A percentile compares a stretch with the other conserved stretches of the same genome.
phyloP scores from a whole-genome alignment of 177 flowering plant species.

The Vitis hybrid region DNA sequence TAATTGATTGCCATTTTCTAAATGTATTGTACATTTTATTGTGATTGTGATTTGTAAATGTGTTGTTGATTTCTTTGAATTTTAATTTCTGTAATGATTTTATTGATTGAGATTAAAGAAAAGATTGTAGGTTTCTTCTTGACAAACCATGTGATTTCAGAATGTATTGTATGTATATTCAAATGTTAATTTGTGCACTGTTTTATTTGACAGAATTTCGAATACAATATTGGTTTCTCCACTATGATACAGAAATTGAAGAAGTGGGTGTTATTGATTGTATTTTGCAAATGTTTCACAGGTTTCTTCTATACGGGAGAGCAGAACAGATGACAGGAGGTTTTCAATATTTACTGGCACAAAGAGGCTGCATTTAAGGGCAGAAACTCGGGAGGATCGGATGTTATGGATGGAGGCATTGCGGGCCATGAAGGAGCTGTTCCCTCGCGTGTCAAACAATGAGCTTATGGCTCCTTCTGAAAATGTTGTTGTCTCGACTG shows the following conservation, averaged over 20 bases:
- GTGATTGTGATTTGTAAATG: no score
- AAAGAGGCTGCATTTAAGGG: conserved; percentile 75
- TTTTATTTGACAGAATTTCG: no score
- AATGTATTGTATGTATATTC: no score
- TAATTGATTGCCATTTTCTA: no score
- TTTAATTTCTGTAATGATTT: no score
- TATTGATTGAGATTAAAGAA: no score
- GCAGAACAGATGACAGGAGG: conserved; percentile 77
- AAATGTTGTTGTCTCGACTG: conserved; percentile 54
- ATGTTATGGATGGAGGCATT: conserved; percentile 75
- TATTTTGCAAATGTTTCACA: conserved; percentile 16
- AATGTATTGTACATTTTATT: no score
- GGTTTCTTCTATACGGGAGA: conserved; percentile 82
- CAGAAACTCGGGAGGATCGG: conserved; percentile 63
- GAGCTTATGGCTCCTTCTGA: conserved; percentile 63
- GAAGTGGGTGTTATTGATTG: neutral
- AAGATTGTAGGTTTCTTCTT: no score
- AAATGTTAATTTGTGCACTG: no score
- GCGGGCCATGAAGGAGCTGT: conserved; percentile 77
- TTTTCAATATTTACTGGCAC: conserved; percentile 85
- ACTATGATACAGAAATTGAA: neutral
- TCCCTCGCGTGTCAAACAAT: conserved; percentile 62
- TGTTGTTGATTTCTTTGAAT: no score
- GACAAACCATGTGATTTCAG: no score
- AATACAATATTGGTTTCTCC: neutral